Evolutionary conservation across 371 early-diverging fungal species (phyloP), one percentile per base, ranked within the genome.

Genomic region (Coemansia sp.): DNA sequence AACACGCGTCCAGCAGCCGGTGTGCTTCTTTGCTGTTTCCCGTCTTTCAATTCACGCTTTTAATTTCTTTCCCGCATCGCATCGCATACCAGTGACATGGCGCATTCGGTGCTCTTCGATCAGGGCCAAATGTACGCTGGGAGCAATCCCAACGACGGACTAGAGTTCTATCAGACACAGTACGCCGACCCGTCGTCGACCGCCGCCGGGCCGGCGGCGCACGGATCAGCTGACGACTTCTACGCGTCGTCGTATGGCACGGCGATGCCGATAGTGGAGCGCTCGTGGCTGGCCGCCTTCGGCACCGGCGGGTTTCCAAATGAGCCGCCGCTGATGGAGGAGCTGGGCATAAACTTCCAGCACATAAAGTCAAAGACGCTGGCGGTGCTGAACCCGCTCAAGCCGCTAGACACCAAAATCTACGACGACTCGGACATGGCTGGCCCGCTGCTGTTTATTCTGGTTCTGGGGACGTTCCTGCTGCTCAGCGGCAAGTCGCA

Each of bases 391-490:
- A 95, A 96, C 75, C 95, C 96, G 5, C 85, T 96, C 58, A 83
- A 86, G 55, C 84, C 85, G 11, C 86, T 95, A n/a, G 94, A 95
- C 61, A 84, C 86, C 35, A 82, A 94, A 47, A 93, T 97, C 59
- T 94, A 97, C 88, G 92, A 90, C 57, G 94, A 98, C 71, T 85
- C 95, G 4, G 98, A 98, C 77, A 82, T 98, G 70, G 94, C 94
- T 5, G 98, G 98, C 0, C 98, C 98, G 38, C 75, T 96, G 40
- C 63, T 97, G 30, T 96, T 97, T 67, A 89, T 91, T 61, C 82
- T 97, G 35, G 80, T 91, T 42, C 90, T 95, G 77, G 98, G 96
- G 53, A 89, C 90, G 26, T 93, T 91, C 66, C 76, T 95, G 72
- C 82, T 91, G n/a, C 78, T 93, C 84, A 86, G 94, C 16, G 93